Evolutionary conservation across 192 early-diverging fungal genomes (phyloP), one percentile per base, ranked within the genome.

Genomic region (Tieghemiomyces parasiticus): DNA sequence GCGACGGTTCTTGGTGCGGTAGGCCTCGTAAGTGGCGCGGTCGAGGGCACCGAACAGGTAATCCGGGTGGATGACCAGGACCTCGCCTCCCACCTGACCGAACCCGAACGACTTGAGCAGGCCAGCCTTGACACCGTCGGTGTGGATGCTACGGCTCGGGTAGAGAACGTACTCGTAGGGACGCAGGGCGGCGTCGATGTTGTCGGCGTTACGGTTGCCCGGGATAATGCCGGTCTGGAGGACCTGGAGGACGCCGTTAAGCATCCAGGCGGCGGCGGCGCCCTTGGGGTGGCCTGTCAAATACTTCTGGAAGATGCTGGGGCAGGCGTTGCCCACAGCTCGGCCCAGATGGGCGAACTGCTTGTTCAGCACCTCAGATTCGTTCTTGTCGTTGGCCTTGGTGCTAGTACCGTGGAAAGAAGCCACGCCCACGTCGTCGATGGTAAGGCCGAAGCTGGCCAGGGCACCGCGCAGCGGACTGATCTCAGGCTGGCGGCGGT

Each of bases 211-310:
- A 64, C 91, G 87, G 74, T 96, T 96, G 47, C 93, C 93, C 20
- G 91, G 93, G 53, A 93, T 77, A 38, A 91, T 70, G 65, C 92
- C 89, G 26, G 82, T 85, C 58, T 87, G 83, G 45, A 97, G 71
- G 49, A 77, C 66, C 72, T 97, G 91, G 32, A 97, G 66, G 35
- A 88, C 80, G 63, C 92, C 88, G 78, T 93, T 97, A 66, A 90
- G 80, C 92, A 93, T 94, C 92, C 92, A 97, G 4, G 89, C 88
- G 50, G 90, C 93, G 35, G 93, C 93, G 24, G 93, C 85, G 58
- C 88, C 93, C 85, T 97, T 97, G 46, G 93, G 93, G 62, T 96
- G 93, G 60, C 93, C 93, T 34, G 93, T 97, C 52, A 97, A 76
- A 67, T 88, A 82, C 67, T 97, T 97, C 60, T 97, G 93, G 77